Conservation (phyloP, 495 filamentous ascomycete genomes). For the Clohesyomyces aquaticus region DNA sequence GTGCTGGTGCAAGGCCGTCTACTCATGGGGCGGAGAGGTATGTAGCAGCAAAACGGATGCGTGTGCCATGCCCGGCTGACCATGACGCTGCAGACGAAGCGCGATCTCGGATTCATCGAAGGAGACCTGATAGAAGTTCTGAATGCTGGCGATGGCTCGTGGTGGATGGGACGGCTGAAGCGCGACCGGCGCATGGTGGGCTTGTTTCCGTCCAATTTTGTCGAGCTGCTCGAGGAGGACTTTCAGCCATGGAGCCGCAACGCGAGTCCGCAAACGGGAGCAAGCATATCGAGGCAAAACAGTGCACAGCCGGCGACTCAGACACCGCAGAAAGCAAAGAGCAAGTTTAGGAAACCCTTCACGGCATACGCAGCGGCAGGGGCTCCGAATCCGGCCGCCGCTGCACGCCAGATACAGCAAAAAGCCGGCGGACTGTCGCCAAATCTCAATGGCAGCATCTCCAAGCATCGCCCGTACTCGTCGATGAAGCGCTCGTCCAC, state of each 20-base stretch:
- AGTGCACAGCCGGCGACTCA: conserved; percentile 45
- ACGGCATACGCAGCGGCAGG: conserved; percentile 60
- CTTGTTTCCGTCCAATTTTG: conserved; percentile 95
- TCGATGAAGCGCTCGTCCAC: conserved; percentile 50
- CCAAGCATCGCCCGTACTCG: conserved; percentile 44
- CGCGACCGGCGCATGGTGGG: conserved; percentile 87
- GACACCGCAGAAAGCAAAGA: conserved; percentile 61
- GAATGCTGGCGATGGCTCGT: conserved; percentile 94
- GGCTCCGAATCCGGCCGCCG: conserved; percentile 43
- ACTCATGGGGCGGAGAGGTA: conserved; percentile 96
- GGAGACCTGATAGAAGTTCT: conserved; percentile 97
- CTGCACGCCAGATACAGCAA: conserved; percentile 47
- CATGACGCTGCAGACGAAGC: conserved; percentile 65
- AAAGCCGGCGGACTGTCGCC: conserved; percentile 38
- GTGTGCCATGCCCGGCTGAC: conserved; percentile 12
- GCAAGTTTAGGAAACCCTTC: conserved; percentile 69
- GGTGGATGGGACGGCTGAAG: conserved; percentile 93
- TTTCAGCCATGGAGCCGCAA: conserved; percentile 80
- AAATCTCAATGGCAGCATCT: conserved; percentile 42
- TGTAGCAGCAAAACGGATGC: conserved; percentile 27
- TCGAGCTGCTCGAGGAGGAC: conserved; percentile 80
- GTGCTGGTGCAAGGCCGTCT: conserved; percentile 93
- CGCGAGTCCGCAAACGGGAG: conserved; percentile 72
- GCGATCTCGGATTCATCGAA: conserved; percentile 94
- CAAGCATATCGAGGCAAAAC: conserved; percentile 48